Conservation (phyloP, 352 stramenopile genomes). For the Globisporangium apiculatum region DNA sequence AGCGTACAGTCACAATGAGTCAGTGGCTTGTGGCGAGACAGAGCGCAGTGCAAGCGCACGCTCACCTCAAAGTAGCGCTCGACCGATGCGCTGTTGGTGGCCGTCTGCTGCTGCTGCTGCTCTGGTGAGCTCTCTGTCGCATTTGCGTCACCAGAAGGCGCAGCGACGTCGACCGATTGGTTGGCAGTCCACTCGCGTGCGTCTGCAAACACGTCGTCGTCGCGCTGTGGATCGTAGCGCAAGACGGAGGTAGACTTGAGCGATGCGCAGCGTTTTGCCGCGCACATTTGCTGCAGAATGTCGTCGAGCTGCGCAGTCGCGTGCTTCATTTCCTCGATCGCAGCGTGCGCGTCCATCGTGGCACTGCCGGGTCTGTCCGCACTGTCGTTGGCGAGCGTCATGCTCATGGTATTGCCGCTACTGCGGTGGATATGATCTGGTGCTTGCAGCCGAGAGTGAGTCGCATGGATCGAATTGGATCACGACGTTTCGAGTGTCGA, state of each 20-base stretch:
- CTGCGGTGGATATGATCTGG: not conserved
- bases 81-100: not conserved
- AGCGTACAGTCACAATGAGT: not conserved
- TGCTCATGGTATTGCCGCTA: not conserved
- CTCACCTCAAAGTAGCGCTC: not conserved
- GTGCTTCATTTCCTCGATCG: conserved; percentile 22
- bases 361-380: not conserved
- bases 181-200: not conserved
- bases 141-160: not conserved
- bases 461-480: not conserved
- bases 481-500: not conserved
- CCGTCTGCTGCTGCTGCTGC: not conserved
- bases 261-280: conserved; percentile 1
- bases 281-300: conserved; percentile 43
- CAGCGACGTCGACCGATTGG: not conserved
- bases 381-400: not conserved
- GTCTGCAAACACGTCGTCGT: conserved; percentile 3
- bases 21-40: no score
- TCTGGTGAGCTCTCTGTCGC: not conserved
- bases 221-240: not conserved
- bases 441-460: no score
- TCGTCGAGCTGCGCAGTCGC: conserved; percentile 27
- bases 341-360: not conserved
- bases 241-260: not conserved
- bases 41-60: no score